A percentile compares a stretch with the other conserved stretches of the same genome.
Conservation (phyloP, 148 eudicot species). For the Beta vulgaris region DNA sequence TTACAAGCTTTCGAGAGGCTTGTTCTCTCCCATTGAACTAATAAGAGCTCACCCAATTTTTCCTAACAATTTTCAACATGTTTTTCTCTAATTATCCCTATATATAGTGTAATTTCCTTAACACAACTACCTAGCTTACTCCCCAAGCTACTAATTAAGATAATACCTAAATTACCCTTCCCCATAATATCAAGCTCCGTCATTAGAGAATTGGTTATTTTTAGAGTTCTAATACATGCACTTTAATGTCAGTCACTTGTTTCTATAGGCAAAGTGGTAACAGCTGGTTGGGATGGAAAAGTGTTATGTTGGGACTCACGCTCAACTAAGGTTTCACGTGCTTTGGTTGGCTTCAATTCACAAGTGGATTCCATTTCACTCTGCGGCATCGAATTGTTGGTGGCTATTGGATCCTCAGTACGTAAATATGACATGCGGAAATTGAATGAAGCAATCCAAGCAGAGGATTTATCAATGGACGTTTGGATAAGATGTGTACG, state of each 20-base stretch:
- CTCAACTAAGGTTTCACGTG: constrained; percentile 29
- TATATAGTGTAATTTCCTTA: too few relatives aligned
- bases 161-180: too few relatives aligned
- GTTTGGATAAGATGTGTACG: constrained; percentile 66
- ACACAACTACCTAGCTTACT: too few relatives aligned
- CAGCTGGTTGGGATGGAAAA: constrained; percentile 82
- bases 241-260: background rate
- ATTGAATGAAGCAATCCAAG: constrained; percentile 34
- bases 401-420: constrained; percentile 62
- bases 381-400: constrained; percentile 47
- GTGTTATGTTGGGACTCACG: constrained; percentile 75
- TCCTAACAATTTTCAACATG: too few relatives aligned
- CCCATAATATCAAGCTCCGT: constrained; percentile 14
- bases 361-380: constrained; percentile 75
- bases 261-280: constrained; percentile 53
- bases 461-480: constrained; percentile 39
- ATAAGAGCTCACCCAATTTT: too few relatives aligned
- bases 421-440: constrained; percentile 65
- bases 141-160: too few relatives aligned
- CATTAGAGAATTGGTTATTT: background rate
- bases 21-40: too few relatives aligned
- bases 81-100: too few relatives aligned
- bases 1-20: too few relatives aligned
- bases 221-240: background rate
- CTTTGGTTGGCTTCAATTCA: constrained; percentile 30